Base-by-base conservation (phyloP, 768 basidiomycete genomes). In the Tephrocybe sp. region DNA sequence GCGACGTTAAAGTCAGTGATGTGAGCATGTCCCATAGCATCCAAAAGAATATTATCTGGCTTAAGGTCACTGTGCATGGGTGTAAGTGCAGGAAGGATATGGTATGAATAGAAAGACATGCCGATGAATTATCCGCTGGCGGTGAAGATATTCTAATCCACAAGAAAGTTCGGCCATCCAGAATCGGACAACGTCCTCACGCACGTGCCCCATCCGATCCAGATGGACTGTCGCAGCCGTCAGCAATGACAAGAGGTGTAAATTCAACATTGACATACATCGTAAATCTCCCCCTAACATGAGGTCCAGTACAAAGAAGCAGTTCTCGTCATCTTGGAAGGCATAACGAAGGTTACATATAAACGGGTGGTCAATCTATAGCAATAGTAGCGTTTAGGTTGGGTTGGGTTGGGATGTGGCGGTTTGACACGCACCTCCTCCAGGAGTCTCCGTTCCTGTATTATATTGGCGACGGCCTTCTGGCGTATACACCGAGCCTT, bases 1-100 rank as follows among this genome's bases (percentile, higher is more conserved):
- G 95, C 97, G 57, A 99, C 94, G 62, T 99, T 99, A 74, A 99
- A 97, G 70, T 99, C 97, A 8, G 97, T 98, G 59, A 99, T 74
- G 63, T 98, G 95, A 1, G 91, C 95, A 63, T 99, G 94, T 0
- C 97, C 97, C 61, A 76, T 70, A n/a, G 87, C 82, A 66, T 98
- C 95, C 48, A 99, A 77, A 12, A 99, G 80, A 58, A 99, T 87
- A 65, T 99, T 98, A 66, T 98, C 97, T 3, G 97, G 97, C 65
- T 99, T 98, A 51, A 99, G 66, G 69, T 98, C 95, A 21, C 94
- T 95, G 57, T 40, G 47, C 43, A 39, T 55, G 37, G n/a, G 11
- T 7, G 41, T 56, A 19, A 51, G 40, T 33, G 59, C 29, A 53
- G 44, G 53, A 38, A 38, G 27, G 25, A 3, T 24, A 5, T 16